These are phyloP conservation scores for Eutrema heterophyllum DNA, from an alignment of 345 rosid species.

Conservation along the genomic window DNA sequence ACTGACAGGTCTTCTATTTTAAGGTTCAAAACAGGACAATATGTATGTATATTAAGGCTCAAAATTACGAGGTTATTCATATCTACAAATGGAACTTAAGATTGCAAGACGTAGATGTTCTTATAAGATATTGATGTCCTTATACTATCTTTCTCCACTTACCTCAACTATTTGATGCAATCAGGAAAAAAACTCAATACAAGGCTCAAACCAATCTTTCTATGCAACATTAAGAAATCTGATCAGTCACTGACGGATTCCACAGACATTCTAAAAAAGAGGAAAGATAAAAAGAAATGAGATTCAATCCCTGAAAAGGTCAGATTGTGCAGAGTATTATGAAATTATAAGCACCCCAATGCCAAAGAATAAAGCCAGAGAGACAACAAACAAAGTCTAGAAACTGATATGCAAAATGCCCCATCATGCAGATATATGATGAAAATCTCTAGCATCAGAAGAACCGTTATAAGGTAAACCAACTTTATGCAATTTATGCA, in stretches of 20 bases:
- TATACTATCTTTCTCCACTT: not conserved
- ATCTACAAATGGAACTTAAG: not conserved
- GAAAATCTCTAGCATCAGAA: no score
- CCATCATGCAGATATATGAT: not conserved
- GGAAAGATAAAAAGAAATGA: not conserved
- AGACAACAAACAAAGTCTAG: not conserved
- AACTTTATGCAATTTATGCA: no score
- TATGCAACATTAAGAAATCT: not conserved
- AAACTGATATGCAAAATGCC: not conserved
- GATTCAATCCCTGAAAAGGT: not conserved
- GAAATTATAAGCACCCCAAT: not conserved
- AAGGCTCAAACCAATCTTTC: not conserved
- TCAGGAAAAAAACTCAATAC: not conserved
- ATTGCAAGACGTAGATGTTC: not conserved
- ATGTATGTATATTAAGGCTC: not conserved
- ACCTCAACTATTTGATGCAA: not conserved
- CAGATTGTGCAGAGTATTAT: not conserved
- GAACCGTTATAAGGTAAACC: no score
- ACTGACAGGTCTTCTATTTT: no score
- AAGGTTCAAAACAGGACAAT: not conserved
- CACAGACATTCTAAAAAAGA: not conserved
- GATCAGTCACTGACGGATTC: not conserved
- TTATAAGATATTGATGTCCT: no score
- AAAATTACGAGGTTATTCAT: not conserved
- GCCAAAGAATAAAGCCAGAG: not conserved